Conservation (phyloP, 139 green algal genomes). For the Coccomyxa sp. region DNA sequence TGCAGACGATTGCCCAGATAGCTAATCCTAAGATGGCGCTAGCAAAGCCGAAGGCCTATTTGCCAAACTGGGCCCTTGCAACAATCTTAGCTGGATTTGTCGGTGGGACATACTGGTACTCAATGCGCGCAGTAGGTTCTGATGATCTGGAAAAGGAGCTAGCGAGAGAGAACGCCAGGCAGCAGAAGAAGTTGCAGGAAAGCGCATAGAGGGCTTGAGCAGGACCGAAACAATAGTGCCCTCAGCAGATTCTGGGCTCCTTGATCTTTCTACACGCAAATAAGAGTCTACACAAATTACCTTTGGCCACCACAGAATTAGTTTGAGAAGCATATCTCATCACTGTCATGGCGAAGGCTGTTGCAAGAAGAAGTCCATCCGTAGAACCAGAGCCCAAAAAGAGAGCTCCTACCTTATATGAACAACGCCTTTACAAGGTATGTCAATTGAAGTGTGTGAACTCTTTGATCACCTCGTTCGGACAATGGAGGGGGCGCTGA, state of each 20-base stretch:
- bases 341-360: neutral
- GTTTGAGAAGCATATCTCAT: neutral
- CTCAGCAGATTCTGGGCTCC: neutral
- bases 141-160: conserved; percentile 30
- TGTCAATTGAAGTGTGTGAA: conserved; percentile 33
- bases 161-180: neutral
- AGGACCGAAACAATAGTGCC: neutral
- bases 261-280: neutral
- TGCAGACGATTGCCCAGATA: neutral
- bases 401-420: conserved; percentile 24
- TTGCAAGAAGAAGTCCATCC: neutral
- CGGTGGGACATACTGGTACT: conserved; percentile 42
- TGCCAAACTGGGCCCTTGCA: conserved; percentile 42
- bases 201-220: neutral
- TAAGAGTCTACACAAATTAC: conserved; percentile 1
- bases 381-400: neutral
- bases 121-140: conserved; percentile 30
- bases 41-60: conserved; percentile 6
- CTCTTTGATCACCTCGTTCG: neutral
- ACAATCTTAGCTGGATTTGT: conserved; percentile 32
- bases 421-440: conserved; percentile 13
- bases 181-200: neutral
- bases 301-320: neutral
- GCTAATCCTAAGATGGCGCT: neutral
- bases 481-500: neutral